Percentiles rank a stretch among this genome's conserved stretches.
phyloP scores from a whole-genome alignment of 1,284 basidiomycete genomes.

The Phylloboletellus chloephorus region DNA sequence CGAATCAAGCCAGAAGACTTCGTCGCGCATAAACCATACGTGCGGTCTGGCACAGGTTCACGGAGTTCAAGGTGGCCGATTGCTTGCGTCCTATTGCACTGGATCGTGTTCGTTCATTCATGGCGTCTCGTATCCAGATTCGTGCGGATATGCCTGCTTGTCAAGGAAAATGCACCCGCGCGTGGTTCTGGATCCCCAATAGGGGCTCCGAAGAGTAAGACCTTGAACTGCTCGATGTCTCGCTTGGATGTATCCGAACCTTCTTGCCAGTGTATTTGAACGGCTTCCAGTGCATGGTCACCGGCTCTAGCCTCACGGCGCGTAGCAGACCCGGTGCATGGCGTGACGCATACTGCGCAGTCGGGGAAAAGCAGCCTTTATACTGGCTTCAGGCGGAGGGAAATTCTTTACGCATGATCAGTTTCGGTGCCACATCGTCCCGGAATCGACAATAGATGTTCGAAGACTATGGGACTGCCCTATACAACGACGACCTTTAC shows the following conservation, averaged over 20 bases:
- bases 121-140: constrained; percentile 34
- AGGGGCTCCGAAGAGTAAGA: constrained; percentile 39
- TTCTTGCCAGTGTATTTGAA: constrained; percentile 56
- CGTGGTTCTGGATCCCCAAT: constrained; percentile 65
- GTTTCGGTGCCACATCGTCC: too few relatives aligned
- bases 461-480: constrained; percentile 36
- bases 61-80: constrained; percentile 40
- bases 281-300: constrained; percentile 63
- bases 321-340: constrained; percentile 43
- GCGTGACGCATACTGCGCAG: constrained; percentile 36
- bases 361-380: constrained; percentile 54
- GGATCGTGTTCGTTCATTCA: background rate
- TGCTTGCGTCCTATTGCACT: background rate
- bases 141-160: constrained; percentile 62
- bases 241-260: background rate
- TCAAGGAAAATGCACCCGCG: constrained; percentile 63
- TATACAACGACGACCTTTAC: constrained; percentile 38
- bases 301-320: constrained; percentile 52
- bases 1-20: constrained; percentile 62
- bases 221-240: background rate
- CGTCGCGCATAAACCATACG: constrained; percentile 59
- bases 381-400: constrained; percentile 58
- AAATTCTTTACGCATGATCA: too few relatives aligned
- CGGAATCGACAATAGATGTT: constrained; percentile 30
- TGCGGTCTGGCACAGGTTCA: constrained; percentile 63